Conservation (phyloP, 495 filamentous ascomycete genomes). For the Talaromyces proteolyticus region DNA sequence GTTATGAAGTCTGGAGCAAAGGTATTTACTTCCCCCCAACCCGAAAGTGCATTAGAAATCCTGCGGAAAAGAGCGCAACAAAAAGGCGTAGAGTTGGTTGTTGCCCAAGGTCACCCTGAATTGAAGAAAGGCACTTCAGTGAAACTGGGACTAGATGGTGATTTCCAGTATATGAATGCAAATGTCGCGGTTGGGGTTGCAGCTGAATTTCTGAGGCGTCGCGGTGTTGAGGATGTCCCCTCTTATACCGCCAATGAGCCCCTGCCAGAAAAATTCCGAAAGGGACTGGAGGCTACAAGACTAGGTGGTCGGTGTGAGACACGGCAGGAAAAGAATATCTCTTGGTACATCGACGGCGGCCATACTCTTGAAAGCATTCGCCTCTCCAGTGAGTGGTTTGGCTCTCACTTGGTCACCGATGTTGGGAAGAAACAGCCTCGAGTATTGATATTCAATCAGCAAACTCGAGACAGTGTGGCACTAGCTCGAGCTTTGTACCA, state of each 20-base stretch:
- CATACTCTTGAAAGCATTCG: constrained; percentile 87
- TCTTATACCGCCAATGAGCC: constrained; percentile 34
- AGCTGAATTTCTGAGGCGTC: constrained; percentile 45
- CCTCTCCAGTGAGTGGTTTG: constrained; percentile 77
- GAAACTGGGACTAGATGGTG: constrained; percentile 68
- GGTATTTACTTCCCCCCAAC: constrained; percentile 73
- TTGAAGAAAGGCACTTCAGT: constrained; percentile 44
- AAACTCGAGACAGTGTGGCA: constrained; percentile 66
- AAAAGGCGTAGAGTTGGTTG: constrained; percentile 50
- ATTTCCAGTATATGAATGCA: constrained; percentile 86
- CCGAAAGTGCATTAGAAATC: constrained; percentile 58
- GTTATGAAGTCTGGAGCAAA: constrained; percentile 72
- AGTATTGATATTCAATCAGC: constrained; percentile 95
- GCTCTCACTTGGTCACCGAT: constrained; percentile 41
- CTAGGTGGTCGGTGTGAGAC: constrained; percentile 84
- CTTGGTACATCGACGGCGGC: constrained; percentile 88
- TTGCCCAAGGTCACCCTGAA: constrained; percentile 60
- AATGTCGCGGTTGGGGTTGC: constrained; percentile 74
- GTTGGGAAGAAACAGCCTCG: constrained; percentile 33
- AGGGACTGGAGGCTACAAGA: constrained; percentile 67
- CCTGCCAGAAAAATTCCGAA: constrained; percentile 62
- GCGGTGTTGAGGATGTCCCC: constrained; percentile 39
- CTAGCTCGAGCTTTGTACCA: constrained; percentile 63
- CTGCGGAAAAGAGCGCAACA: constrained; percentile 65
- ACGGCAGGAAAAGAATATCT: constrained; percentile 56